phyloP scores from a whole-genome alignment of 192 early-diverging fungal genomes.

The Backusella parvicylindrica region DNA sequence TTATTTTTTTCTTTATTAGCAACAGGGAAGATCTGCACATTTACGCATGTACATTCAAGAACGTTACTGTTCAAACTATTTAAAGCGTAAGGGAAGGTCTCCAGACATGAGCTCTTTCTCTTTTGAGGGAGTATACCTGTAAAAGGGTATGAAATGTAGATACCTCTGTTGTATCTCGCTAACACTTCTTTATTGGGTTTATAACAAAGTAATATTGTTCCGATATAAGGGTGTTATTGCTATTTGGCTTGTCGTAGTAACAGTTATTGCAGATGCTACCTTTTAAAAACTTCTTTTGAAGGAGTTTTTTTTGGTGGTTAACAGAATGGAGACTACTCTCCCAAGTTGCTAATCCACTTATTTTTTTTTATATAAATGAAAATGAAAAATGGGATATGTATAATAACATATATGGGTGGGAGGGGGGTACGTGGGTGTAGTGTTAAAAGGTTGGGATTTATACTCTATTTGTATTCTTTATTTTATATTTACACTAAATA shows the following conservation, averaged over 20 bases:
- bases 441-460: too few species aligned
- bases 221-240: not conserved
- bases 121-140: not conserved
- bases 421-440: not conserved
- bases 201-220: not conserved
- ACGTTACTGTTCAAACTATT: not conserved
- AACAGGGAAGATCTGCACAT: constrained; percentile 15
- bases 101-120: constrained; percentile 3
- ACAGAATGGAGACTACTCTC: constrained; percentile 23
- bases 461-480: too few species aligned
- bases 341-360: not conserved
- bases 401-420: too few species aligned
- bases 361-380: constrained; percentile 13
- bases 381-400: not conserved
- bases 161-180: not conserved
- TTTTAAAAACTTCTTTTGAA: not conserved
- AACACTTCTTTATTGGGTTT: not conserved
- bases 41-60: constrained; percentile 8
- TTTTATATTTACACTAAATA: too few species aligned
- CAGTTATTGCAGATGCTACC: constrained; percentile 12
- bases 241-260: constrained; percentile 12
- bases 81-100: constrained; percentile 21
- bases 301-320: not conserved
- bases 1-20: constrained; percentile 5
- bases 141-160: not conserved